Evolutionary conservation across 1,139 yeast genomes (phyloP).

Genomic region (Magnusiomyces starmeri): DNA sequence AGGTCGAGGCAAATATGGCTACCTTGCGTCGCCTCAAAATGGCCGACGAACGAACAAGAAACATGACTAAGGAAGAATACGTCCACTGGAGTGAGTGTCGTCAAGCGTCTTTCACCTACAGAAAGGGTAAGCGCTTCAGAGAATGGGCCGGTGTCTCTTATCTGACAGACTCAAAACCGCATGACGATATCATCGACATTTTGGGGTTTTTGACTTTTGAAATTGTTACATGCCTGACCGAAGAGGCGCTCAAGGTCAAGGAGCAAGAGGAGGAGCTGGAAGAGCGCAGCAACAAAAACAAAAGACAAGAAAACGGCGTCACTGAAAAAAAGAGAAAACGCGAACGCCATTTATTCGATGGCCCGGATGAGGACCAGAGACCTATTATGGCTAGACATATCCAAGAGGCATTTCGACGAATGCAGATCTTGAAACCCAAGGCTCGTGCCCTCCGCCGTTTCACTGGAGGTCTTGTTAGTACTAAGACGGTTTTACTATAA

Average conservation of each 20-base stretch:
- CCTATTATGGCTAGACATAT: slow-evolving; percentile 81
- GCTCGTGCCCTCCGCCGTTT: slow-evolving; percentile 59
- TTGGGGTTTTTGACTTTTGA: slow-evolving; percentile 93
- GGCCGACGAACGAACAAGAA: slow-evolving; percentile 88
- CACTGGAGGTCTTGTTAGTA: slow-evolving; percentile 55
- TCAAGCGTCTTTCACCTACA: slow-evolving; percentile 91
- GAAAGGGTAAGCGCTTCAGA: slow-evolving; percentile 85
- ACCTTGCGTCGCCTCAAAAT: slow-evolving; percentile 79
- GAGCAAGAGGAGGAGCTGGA: slow-evolving; percentile 51
- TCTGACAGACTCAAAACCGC: slow-evolving; percentile 83
- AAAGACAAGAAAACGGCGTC: slow-evolving; percentile 13
- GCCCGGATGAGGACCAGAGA: slow-evolving; percentile 79
- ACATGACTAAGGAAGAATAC: slow-evolving; percentile 94
- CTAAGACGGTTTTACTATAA: slow-evolving; percentile 33
- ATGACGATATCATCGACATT: slow-evolving; percentile 94
- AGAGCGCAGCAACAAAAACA: slow-evolving; percentile 28
- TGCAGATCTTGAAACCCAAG: slow-evolving; percentile 56
- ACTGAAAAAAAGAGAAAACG: slow-evolving; percentile 33
- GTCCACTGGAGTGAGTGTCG: slow-evolving; percentile 99
- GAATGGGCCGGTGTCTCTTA: slow-evolving; percentile 93
- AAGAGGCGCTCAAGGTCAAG: slow-evolving; percentile 79
- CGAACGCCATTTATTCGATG: slow-evolving; percentile 68
- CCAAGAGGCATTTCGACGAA: slow-evolving; percentile 83
- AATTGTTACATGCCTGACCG: slow-evolving; percentile 90
- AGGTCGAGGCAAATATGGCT: slow-evolving; percentile 82